Evolutionary conservation across 2,329 filamentous ascomycete species (phyloP), one percentile per base, ranked within the genome.

Genomic region (Penicillium fuscoglaucum): DNA sequence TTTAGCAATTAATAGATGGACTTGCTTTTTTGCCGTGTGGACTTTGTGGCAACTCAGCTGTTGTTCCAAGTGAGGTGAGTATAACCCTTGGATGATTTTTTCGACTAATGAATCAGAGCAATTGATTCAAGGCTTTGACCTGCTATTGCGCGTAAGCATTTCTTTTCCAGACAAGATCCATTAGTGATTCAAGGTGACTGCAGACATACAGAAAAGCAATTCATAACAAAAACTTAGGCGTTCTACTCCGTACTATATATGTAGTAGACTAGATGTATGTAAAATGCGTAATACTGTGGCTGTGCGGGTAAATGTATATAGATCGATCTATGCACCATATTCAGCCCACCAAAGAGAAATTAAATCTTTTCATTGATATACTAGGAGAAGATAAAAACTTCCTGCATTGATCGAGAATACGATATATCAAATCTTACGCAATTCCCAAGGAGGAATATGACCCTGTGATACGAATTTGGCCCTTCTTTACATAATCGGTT

Each of bases 371-470:
- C 6, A 7, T 21, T 28, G 10, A 15, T 19, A 8, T 48, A 7
- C 8, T 26, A 17, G 1, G 7, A 28, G 17, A n/a, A 43, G 13
- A 29, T 24, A 3, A 24, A 35, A 9, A 35, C 8, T 10, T 33
- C 26, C 21, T 46, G 13, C 26, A 29, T 45, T 13, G 12, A 48
- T 13, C 1, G 9, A 24, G 29, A 29, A 19, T n/a, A 45, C 19
- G 19, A 48, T 26, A 28, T n/a, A 35, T 28, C 47, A 43, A 26
- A 26, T 33, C n/a, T 28, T 17, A 96, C 15, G 43, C 47, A 51
- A 40, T 9, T 35, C 40, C 29, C 24, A 50, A 39, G 26, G n/a
- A 19, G 33, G 39, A 33, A 53, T 29, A 24, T 46, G 41, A n/a
- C 50, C 39, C 26, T 31, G 40, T 45, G 40, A 33, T 31, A 24